These are phyloP conservation scores for Bipolaris oryzae DNA, from an alignment of 2,329 filamentous ascomycete species.

Conservation along the genomic window DNA sequence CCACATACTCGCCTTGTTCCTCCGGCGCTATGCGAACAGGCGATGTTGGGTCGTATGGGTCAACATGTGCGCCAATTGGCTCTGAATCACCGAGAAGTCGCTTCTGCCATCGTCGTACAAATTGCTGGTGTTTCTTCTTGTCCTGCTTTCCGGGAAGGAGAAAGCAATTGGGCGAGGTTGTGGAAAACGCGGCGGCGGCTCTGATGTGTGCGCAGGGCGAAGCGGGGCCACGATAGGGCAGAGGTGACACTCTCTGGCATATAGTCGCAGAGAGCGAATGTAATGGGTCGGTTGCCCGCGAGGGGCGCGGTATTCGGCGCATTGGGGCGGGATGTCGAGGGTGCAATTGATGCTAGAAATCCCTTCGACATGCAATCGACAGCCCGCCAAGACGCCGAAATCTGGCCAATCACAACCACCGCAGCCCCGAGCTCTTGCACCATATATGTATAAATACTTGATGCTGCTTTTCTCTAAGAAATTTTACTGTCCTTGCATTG, in stretches of 20 bases:
- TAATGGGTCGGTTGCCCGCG: conserved; percentile 41
- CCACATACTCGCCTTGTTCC: conserved; percentile 44
- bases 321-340: conserved; percentile 36
- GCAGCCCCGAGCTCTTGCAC: conserved; percentile 18
- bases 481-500: too few relatives aligned
- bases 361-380: conserved; percentile 12
- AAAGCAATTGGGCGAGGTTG: conserved; percentile 31
- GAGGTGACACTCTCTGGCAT: conserved; percentile 22
- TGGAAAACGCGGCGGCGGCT: conserved; percentile 39
- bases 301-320: conserved; percentile 47
- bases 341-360: conserved; percentile 17
- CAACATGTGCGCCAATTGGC: conserved; percentile 46
- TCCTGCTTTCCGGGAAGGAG: conserved; percentile 40
- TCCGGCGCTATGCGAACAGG: conserved; percentile 45
- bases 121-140: conserved; percentile 46
- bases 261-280: conserved; percentile 20
- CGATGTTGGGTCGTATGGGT: conserved; percentile 46
- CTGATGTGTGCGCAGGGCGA: conserved; percentile 19
- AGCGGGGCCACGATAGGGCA: conserved; percentile 17
- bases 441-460: too few relatives aligned
- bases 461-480: too few relatives aligned
- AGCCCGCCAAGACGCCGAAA: conserved; percentile 24
- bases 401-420: conserved; percentile 28
- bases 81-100: conserved; percentile 45
- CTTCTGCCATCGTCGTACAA: conserved; percentile 46